Evolutionary conservation across 2,329 filamentous ascomycete species (phyloP), one percentile per base, ranked within the genome.

Genomic region (Paecilomyces formosus): DNA sequence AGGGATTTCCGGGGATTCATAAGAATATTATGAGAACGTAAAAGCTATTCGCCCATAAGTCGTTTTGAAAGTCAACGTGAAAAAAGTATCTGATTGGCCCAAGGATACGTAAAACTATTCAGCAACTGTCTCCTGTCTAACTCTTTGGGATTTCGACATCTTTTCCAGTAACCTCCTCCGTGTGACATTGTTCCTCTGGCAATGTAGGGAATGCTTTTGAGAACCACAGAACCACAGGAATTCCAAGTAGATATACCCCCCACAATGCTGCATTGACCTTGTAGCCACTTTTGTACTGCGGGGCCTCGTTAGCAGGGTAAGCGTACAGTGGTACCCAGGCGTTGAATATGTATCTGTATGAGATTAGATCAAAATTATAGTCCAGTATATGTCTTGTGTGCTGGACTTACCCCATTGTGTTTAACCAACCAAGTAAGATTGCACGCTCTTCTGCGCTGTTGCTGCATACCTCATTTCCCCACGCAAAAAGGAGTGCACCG

Each of bases 221-320:
- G 49, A 60, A 60, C 58, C 58, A 60, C 11, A 60, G n/a, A 26
- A 60, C 58, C 18, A 60, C 45, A 5, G 58, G 58, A 24, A 60
- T 60, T 31, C 58, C 58, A 49, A 60, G 26, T 21, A 60, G 49
- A 13, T 58, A 60, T 49, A 60, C 30, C 13, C 58, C 58, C 58
- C 58, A 60, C 4, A 60, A 22, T 4, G 58, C 58, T 30, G 58
- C 58, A 45, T 60, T 60, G 45, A 60, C 56, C 18, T 60, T 60
- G 58, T 60, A 60, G 2, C 58, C 58, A 22, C 33, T 55, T 53
- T 54, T 58, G 49, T 60, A 60, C 21, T 58, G n/a, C 3, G 58
- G 58, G 9, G 58, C 58, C n/a, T 60, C 39, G 0, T 35, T 26
- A 7, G 58, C 58, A 9, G 56, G 58, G 54, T 60, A 60, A 8